phyloP scores from a whole-genome alignment of 2,329 filamentous ascomycete genomes.

The Pezicula carpinea region DNA sequence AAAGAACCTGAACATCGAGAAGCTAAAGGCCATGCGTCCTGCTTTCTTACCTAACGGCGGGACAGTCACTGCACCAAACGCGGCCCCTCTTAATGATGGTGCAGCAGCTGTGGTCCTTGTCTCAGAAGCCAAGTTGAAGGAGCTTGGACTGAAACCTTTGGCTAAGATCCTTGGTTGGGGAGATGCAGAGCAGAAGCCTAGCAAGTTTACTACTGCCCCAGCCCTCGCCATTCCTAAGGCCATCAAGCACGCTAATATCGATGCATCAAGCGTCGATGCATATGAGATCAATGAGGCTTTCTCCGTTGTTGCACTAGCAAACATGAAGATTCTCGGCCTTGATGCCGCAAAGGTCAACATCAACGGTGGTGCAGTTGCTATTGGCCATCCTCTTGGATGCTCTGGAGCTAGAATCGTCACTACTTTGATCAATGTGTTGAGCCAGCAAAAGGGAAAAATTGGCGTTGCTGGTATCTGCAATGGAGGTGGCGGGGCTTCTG shows the following conservation, averaged over 20 bases:
- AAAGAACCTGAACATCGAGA: conserved; percentile 85
- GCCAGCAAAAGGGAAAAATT: conserved; percentile 88
- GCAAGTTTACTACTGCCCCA: conserved; percentile 93
- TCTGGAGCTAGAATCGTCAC: conserved; percentile 92
- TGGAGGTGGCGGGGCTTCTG: conserved; percentile 91
- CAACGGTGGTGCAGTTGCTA: conserved; percentile 89
- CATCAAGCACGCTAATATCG: conserved; percentile 85
- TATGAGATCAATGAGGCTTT: conserved; percentile 99
- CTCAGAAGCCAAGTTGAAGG: conserved; percentile 89
- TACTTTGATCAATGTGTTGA: conserved; percentile 83
- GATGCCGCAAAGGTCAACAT: conserved; percentile 87
- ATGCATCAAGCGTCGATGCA: conserved; percentile 73
- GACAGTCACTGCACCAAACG: conserved; percentile 93
- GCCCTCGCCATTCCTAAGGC: conserved; percentile 95
- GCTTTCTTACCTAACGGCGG: conserved; percentile 76
- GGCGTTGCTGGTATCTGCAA: conserved; percentile 96
- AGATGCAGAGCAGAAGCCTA: conserved; percentile 85
- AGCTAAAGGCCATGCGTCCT: conserved; percentile 79
- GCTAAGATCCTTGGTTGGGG: conserved; percentile 98
- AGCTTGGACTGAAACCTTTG: conserved; percentile 84
- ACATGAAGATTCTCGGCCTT: conserved; percentile 85
- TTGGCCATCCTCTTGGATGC: conserved; percentile 91
- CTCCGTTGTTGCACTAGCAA: conserved; percentile 91
- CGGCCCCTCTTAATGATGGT: conserved; percentile 92
- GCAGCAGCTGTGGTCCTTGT: conserved; percentile 89